phyloP scores from a whole-genome alignment of 2,329 filamentous ascomycete genomes.

The Tothia fuscella region DNA sequence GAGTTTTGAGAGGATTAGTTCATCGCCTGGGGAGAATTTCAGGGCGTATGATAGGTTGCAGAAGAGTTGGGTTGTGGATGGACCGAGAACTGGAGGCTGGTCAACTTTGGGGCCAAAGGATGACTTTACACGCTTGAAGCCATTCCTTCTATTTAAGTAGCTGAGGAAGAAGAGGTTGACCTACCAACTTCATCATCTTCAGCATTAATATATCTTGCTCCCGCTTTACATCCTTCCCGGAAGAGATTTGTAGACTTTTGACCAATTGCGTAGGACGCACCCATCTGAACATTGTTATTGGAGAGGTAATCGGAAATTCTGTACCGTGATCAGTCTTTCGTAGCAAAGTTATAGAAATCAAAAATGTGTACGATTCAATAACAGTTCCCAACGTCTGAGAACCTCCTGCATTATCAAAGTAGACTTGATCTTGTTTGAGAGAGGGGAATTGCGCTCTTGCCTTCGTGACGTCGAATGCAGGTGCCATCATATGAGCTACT shows the following conservation, averaged over 20 bases:
- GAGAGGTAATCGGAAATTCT: conserved; percentile 54
- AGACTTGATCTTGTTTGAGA: conserved; percentile 53
- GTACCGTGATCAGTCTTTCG: neutral
- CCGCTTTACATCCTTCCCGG: conserved; percentile 48
- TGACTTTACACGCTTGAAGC: neutral
- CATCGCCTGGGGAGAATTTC: conserved; percentile 35
- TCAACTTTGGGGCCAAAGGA: too few relatives aligned
- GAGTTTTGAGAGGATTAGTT: conserved; percentile 58
- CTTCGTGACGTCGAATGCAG: conserved; percentile 41
- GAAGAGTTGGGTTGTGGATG: conserved; percentile 65
- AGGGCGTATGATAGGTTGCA: conserved; percentile 46
- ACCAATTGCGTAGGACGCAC: conserved; percentile 54
- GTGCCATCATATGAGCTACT: conserved; percentile 20
- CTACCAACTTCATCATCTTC: conserved; percentile 50
- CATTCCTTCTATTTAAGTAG: too few relatives aligned
- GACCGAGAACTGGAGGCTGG: conserved; percentile 49
- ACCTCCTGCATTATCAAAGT: conserved; percentile 68
- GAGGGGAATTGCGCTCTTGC: conserved; percentile 56
- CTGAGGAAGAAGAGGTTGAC: too few relatives aligned
- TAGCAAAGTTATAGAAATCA: neutral
- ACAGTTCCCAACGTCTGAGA: conserved; percentile 58
- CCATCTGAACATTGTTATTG: conserved; percentile 62
- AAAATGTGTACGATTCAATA: conserved; percentile 47
- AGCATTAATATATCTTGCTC: conserved; percentile 61
- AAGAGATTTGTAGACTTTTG: conserved; percentile 49